Evolutionary conservation across 2,329 filamentous ascomycete species (phyloP).

Genomic region (Parafenestella ontariensis): DNA sequence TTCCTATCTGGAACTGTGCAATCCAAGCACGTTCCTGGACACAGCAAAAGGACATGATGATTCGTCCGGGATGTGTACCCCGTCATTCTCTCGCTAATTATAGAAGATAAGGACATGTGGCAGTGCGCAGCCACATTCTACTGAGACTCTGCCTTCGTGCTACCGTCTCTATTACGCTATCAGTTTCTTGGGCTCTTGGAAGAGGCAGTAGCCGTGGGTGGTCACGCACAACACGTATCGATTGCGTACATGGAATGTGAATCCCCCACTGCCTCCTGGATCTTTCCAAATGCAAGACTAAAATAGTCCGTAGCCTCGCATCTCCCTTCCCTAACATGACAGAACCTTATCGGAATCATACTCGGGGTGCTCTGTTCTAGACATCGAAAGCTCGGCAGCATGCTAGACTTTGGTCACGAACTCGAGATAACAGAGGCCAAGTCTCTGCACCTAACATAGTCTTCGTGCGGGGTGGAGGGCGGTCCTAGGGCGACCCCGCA

Average conservation of each 20-base stretch:
- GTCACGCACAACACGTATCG: constrained; percentile 14
- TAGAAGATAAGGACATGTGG: constrained; percentile 11
- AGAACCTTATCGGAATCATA: background rate
- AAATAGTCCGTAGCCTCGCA: constrained; percentile 22
- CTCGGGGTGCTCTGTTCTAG: background rate
- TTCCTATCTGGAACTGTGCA: constrained; percentile 17
- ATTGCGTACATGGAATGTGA: constrained; percentile 30
- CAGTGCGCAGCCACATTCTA: constrained; percentile 4
- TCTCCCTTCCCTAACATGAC: background rate
- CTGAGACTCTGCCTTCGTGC: constrained; percentile 6
- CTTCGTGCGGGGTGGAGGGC: constrained; percentile 8
- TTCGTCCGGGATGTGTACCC: background rate
- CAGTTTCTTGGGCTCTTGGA: background rate
- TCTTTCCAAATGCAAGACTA: constrained; percentile 11
- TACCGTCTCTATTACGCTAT: background rate
- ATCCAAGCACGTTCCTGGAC: constrained; percentile 17
- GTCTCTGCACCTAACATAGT: constrained; percentile 24
- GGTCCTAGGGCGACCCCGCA: constrained; percentile 21
- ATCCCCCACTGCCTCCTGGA: constrained; percentile 17
- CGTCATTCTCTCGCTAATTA: constrained; percentile 1
- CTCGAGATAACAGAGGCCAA: constrained; percentile 17
- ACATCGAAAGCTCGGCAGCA: background rate
- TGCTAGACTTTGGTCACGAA: background rate
- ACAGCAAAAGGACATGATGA: background rate
- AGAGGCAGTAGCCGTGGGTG: constrained; percentile 1